Evolutionary conservation across 1,284 basidiomycete species (phyloP).

Genomic region (Cryptococcus sp.): DNA sequence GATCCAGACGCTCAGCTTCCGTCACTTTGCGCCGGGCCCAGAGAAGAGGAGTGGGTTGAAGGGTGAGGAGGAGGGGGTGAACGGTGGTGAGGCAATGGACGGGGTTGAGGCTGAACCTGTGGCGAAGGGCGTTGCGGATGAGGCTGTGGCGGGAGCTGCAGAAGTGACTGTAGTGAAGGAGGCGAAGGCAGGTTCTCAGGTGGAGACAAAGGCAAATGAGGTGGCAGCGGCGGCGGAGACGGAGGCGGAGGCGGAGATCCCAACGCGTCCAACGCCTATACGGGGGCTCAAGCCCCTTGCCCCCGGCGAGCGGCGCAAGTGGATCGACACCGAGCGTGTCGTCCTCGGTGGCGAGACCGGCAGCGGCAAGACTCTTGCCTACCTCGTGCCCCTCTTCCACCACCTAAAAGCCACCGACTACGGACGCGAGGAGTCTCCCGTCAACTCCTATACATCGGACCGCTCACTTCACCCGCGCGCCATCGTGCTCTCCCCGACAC

Average conservation of each 20-base stretch:
- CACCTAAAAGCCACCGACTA: constrained; percentile 59
- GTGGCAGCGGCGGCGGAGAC: neutral
- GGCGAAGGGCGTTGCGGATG: too few relatives aligned
- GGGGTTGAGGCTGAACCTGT: too few relatives aligned
- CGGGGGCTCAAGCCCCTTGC: too few relatives aligned
- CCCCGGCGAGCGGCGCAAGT: too few relatives aligned
- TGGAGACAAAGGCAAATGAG: neutral
- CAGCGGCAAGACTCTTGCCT: constrained; percentile 85
- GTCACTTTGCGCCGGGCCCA: constrained; percentile 55
- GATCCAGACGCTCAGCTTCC: constrained; percentile 68
- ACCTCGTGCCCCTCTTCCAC: constrained; percentile 76
- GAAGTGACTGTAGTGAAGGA: too few relatives aligned
- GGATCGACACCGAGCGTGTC: neutral
- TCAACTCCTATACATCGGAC: constrained; percentile 1
- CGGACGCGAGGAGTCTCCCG: constrained; percentile 47
- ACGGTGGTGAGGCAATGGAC: too few relatives aligned
- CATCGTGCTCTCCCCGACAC: constrained; percentile 76
- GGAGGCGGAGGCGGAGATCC: neutral
- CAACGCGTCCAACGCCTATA: too few relatives aligned
- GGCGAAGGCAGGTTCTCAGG: too few relatives aligned
- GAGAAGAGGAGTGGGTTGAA: constrained; percentile 6
- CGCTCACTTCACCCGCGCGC: constrained; percentile 60
- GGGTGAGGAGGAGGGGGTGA: too few relatives aligned
- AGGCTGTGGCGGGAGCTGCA: too few relatives aligned
- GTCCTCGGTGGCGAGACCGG: constrained; percentile 82